Percentiles rank a stretch among this genome's conserved stretches.
Conservation (phyloP, 768 basidiomycete genomes). For the Cantharellus anzutake region DNA sequence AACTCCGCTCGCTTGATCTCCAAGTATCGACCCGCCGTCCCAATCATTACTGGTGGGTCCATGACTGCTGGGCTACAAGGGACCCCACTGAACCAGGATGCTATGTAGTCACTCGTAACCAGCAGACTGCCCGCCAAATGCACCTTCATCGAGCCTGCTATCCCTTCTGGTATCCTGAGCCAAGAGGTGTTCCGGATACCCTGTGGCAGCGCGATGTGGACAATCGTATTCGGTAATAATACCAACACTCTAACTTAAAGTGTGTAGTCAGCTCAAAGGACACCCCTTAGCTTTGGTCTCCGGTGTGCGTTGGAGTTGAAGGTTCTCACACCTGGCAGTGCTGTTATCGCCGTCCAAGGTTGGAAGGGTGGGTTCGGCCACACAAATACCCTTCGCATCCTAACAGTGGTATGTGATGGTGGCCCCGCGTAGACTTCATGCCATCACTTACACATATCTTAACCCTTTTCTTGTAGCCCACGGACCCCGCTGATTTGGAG, state of each 20-base stretch:
- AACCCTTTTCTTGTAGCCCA: conserved; percentile 24
- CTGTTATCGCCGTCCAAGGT: conserved; percentile 92
- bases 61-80: background rate
- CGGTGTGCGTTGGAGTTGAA: conserved; percentile 64
- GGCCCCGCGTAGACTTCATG: background rate
- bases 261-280: too few species aligned
- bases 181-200: conserved; percentile 66
- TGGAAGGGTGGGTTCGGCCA: conserved; percentile 98
- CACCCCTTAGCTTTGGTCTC: conserved; percentile 45
- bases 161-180: conserved; percentile 91
- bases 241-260: background rate
- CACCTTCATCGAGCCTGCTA: conserved; percentile 95
- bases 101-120: conserved; percentile 72
- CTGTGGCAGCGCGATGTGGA: conserved; percentile 90
- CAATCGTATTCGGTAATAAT: background rate
- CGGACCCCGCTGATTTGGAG: conserved; percentile 59
- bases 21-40: conserved; percentile 85
- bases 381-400: conserved; percentile 75
- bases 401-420: conserved; percentile 30
- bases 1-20: conserved; percentile 90
- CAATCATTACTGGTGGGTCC: conserved; percentile 76
- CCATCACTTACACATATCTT: background rate
- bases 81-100: too few species aligned
- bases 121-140: conserved; percentile 89
- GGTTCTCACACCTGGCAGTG: conserved; percentile 73